These are phyloP conservation scores for Petunia axillaris DNA, from an alignment of 257 asterid genomes.

Conservation along the genomic window DNA sequence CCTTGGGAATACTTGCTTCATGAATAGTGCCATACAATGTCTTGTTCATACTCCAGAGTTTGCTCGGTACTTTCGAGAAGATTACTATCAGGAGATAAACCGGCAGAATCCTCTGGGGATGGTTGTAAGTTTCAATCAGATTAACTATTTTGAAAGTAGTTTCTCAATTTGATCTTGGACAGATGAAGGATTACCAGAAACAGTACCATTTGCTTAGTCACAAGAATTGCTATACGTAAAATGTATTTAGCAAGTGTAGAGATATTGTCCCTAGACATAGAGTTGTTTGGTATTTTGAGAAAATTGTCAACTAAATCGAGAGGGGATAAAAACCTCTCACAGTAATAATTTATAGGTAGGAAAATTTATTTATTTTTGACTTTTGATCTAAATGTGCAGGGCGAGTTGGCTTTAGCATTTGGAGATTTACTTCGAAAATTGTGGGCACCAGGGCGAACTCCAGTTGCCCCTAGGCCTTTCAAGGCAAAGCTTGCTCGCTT, in stretches of 20 bases:
- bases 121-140: slow-evolving; percentile 79
- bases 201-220: not conserved
- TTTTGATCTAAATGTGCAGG: slow-evolving; percentile 53
- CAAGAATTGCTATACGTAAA: not conserved
- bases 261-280: not conserved
- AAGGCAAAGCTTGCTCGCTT: slow-evolving; percentile 93
- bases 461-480: slow-evolving; percentile 93
- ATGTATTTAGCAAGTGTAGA: not conserved
- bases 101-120: slow-evolving; percentile 97
- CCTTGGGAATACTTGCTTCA: slow-evolving; percentile 98
- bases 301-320: not conserved
- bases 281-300: not conserved
- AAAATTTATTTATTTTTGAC: slow-evolving; percentile 10
- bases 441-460: slow-evolving; percentile 96
- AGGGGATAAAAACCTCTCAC: not conserved
- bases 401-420: slow-evolving; percentile 98
- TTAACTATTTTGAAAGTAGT: slow-evolving; percentile 15
- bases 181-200: slow-evolving; percentile 7
- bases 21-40: slow-evolving; percentile 99
- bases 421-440: slow-evolving; percentile 95
- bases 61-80: slow-evolving; percentile 91
- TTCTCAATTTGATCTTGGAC: slow-evolving; percentile 13
- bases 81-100: slow-evolving; percentile 95
- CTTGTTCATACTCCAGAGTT: slow-evolving; percentile 98
- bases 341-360: not conserved